These are phyloP conservation scores for Mortierella sp. DNA, from an alignment of 371 early-diverging fungal genomes.

Conservation along the genomic window DNA sequence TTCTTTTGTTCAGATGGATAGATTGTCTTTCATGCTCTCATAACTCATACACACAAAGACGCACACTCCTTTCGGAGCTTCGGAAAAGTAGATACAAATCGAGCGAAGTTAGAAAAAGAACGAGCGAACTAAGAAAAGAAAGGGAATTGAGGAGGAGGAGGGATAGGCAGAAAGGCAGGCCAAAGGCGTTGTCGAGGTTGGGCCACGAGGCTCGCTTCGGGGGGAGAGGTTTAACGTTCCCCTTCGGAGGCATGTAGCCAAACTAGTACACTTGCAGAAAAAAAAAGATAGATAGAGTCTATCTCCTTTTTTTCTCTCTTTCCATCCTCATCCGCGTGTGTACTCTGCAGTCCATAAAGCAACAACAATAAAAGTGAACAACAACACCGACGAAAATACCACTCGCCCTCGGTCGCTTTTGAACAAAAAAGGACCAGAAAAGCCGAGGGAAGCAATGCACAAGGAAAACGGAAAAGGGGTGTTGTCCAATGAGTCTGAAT, in stretches of 20 bases:
- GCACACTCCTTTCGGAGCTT: background rate
- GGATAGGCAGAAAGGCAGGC: background rate
- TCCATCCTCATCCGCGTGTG: background rate
- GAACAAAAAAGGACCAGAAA: background rate
- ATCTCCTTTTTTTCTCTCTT: too few species aligned
- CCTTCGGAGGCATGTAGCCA: background rate
- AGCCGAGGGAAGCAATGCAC: background rate
- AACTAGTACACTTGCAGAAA: background rate
- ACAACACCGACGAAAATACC: background rate
- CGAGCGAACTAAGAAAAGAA: too few species aligned
- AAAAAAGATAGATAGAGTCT: background rate
- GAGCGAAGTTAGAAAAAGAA: background rate
- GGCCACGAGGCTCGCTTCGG: slow-evolving; percentile 8
- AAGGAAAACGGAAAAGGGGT: background rate
- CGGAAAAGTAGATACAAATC: slow-evolving; percentile 8
- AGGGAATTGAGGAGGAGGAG: background rate
- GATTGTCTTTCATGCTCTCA: background rate
- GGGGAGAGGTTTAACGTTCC: too few species aligned
- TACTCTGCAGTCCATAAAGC: background rate
- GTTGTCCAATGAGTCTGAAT: too few species aligned
- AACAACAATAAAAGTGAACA: slow-evolving; percentile 7
- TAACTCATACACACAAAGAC: background rate
- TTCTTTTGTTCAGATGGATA: background rate
- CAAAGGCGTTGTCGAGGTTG: background rate
- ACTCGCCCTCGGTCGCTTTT: background rate